phyloP scores from a whole-genome alignment of 1,284 basidiomycete genomes.

The Cryptococcus hybrid region DNA sequence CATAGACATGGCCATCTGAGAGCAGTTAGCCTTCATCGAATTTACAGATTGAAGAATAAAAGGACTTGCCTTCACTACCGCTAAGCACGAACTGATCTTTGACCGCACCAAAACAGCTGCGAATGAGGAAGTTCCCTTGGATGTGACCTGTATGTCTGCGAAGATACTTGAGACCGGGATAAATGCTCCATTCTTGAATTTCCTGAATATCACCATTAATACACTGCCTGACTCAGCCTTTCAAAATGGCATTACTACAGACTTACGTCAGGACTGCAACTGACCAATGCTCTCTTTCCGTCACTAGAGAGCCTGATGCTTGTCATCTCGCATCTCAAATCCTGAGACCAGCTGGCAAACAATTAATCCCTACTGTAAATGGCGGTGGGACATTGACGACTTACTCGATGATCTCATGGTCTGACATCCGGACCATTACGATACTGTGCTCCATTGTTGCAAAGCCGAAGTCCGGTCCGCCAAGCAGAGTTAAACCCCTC shows the following conservation, averaged over 20 bases:
- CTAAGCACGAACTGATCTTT: slow-evolving; percentile 86
- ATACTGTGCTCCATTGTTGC: slow-evolving; percentile 40
- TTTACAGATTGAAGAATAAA: not conserved
- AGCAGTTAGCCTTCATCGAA: slow-evolving; percentile 2
- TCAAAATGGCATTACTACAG: slow-evolving; percentile 5
- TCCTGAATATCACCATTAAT: slow-evolving; percentile 59
- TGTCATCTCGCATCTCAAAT: slow-evolving; percentile 63
- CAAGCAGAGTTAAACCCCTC: not conserved
- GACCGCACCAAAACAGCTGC: slow-evolving; percentile 91
- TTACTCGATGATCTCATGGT: slow-evolving; percentile 39
- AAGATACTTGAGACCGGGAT: slow-evolving; percentile 60
- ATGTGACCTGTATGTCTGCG: slow-evolving; percentile 79
- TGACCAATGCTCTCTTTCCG: slow-evolving; percentile 82
- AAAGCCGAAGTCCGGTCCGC: slow-evolving; percentile 17
- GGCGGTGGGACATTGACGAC: slow-evolving; percentile 2
- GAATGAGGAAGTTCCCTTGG: slow-evolving; percentile 78
- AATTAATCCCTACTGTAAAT: not conserved
- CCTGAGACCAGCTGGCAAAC: slow-evolving; percentile 21
- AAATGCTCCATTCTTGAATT: slow-evolving; percentile 82
- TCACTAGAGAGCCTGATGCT: slow-evolving; percentile 85
- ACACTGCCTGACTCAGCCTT: slow-evolving; percentile 12
- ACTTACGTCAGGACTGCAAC: slow-evolving; percentile 78
- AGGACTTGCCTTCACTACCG: slow-evolving; percentile 81
- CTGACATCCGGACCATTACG: slow-evolving; percentile 32
- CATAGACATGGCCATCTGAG: slow-evolving; percentile 82